Evolutionary conservation across 768 basidiomycete genomes (phyloP).

Genomic region (Amanita muscaria): DNA sequence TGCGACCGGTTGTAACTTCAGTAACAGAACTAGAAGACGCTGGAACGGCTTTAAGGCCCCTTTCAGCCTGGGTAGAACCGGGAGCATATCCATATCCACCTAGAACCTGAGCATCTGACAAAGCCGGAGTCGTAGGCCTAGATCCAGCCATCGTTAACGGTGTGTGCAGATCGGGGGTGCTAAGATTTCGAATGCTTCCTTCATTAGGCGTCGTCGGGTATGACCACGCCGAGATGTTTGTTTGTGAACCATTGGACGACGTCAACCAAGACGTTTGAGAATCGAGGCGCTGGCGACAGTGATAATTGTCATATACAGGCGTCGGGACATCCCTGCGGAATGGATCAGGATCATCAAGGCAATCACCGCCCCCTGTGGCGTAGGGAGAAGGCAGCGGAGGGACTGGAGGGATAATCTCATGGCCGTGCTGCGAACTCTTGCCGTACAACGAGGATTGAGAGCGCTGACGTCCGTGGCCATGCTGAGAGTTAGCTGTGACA

Average conservation of each 20-base stretch:
- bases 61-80: slow-evolving; percentile 39
- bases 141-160: slow-evolving; percentile 28
- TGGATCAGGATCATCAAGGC: slow-evolving; percentile 46
- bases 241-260: slow-evolving; percentile 48
- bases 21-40: slow-evolving; percentile 36
- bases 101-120: slow-evolving; percentile 53
- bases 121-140: slow-evolving; percentile 42
- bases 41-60: slow-evolving; percentile 39
- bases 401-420: slow-evolving; percentile 51
- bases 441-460: slow-evolving; percentile 35
- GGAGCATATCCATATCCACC: slow-evolving; percentile 62
- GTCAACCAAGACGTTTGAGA: slow-evolving; percentile 74
- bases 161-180: slow-evolving; percentile 34
- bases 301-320: slow-evolving; percentile 19
- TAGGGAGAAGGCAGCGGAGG: slow-evolving; percentile 61
- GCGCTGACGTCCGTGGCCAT: slow-evolving; percentile 27
- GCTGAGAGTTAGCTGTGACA: slow-evolving; percentile 26
- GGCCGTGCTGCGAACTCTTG: slow-evolving; percentile 47
- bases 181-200: slow-evolving; percentile 25
- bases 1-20: slow-evolving; percentile 46
- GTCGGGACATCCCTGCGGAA: slow-evolving; percentile 49
- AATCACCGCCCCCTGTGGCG: slow-evolving; percentile 26
- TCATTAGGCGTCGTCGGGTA: slow-evolving; percentile 44
- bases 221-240: slow-evolving; percentile 59
- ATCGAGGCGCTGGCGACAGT: slow-evolving; percentile 41